Conservation (phyloP, 2,329 filamentous ascomycete species). For the Monosporascus cannonballus region DNA sequence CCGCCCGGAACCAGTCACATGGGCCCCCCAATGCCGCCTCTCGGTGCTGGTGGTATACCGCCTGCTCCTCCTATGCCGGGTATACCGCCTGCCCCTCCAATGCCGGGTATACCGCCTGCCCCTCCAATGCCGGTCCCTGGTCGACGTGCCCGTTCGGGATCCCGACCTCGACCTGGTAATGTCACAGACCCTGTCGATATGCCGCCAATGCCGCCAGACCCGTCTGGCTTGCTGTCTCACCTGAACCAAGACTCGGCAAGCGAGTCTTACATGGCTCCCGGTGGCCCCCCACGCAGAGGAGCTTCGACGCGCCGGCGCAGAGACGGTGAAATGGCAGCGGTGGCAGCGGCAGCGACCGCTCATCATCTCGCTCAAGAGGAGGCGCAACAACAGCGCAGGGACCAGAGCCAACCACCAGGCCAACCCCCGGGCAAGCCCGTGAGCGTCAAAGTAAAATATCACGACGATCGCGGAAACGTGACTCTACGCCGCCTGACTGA, state of each 20-base stretch:
- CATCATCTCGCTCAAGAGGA: constrained; percentile 43
- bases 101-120: constrained; percentile 1
- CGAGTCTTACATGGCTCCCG: constrained; percentile 36
- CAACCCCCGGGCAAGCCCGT: constrained; percentile 37
- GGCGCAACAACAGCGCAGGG: constrained; percentile 31
- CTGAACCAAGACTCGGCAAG: constrained; percentile 35
- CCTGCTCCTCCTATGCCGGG: background rate
- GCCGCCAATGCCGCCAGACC: constrained; percentile 50
- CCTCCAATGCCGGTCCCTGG: constrained; percentile 11
- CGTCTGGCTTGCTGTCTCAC: constrained; percentile 35
- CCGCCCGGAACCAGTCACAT: constrained; percentile 25
- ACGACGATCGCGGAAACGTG: constrained; percentile 55
- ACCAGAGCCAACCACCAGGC: constrained; percentile 32
- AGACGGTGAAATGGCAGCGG: constrained; percentile 40
- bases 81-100: background rate
- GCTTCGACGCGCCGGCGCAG: constrained; percentile 40
- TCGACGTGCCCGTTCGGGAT: constrained; percentile 21
- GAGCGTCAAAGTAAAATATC: constrained; percentile 54
- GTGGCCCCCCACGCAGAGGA: constrained; percentile 34
- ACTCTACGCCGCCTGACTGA: constrained; percentile 57
- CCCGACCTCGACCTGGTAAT: constrained; percentile 35
- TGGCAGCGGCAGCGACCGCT: constrained; percentile 41
- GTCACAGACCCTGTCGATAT: constrained; percentile 36
- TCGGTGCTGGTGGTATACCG: constrained; percentile 19
- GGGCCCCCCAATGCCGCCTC: constrained; percentile 33